A percentile compares a stretch with the other conserved stretches of the same genome.
Evolutionary conservation across 208 protist species (phyloP).

Genomic region (Trypanosoma melophagium): DNA sequence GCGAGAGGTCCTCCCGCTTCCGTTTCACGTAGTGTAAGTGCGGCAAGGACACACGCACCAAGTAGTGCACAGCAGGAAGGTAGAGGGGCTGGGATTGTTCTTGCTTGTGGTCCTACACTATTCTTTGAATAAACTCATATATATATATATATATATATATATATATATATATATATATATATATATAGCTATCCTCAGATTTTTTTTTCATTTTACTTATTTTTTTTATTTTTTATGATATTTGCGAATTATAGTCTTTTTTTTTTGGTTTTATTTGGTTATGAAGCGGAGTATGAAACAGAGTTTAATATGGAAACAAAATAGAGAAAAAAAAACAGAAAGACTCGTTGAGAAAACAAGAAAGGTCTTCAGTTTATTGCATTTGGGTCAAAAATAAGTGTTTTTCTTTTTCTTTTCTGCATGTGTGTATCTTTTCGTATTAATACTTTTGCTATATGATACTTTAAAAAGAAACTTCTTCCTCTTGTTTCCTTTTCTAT

Average conservation of each 20-base stretch:
- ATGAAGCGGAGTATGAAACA: too few species aligned
- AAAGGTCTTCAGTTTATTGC: too few species aligned
- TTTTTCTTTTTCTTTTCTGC: background rate
- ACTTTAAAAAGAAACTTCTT: too few species aligned
- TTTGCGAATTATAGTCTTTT: background rate
- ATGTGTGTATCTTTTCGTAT: too few species aligned
- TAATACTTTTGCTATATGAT: too few species aligned
- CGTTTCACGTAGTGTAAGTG: conserved; percentile 18
- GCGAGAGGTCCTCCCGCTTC: background rate
- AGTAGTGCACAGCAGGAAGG: conserved; percentile 33
- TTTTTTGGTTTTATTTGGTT: too few species aligned
- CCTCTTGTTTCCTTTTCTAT: too few species aligned
- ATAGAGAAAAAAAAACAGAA: too few species aligned
- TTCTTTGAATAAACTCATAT: conserved; percentile 38
- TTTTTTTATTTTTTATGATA: conserved; percentile 23
- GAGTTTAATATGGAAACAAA: too few species aligned
- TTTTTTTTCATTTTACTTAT: too few species aligned
- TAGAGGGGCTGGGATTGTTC: conserved; percentile 41
- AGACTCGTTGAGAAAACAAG: too few species aligned
- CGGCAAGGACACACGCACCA: conserved; percentile 1
- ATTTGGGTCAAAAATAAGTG: background rate
- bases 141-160: conserved; percentile 8
- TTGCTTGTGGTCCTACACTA: conserved; percentile 69
- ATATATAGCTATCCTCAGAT: background rate
- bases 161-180: too few species aligned